Base-by-base conservation (phyloP, 1,139 yeast genomes). In the Sugiyamaella japonica region DNA sequence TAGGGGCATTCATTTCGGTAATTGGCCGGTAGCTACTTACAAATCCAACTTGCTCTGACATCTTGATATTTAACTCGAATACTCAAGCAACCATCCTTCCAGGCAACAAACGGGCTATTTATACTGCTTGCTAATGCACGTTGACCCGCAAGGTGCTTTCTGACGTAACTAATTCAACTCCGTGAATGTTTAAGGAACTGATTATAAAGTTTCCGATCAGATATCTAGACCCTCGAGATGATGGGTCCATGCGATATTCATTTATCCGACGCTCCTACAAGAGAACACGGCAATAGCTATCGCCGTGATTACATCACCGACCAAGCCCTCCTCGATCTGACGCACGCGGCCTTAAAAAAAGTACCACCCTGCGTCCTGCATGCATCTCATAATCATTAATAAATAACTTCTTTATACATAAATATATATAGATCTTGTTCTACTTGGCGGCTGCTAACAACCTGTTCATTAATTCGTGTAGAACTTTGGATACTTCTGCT, bases 31-130 rank as follows among this genome's bases (percentile, higher is more conserved):
- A 37, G 2, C 2, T 46, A 48, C 45, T 48, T 40, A 48, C 51
- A 25, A 48, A 48, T 12, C 51, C 51, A 2, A 48, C 31, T 40
- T 48, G 51, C 13, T 34, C 17, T 31, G 51, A 25, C 46, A 47
- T 47, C 23, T 17, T 39, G 42, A 39, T 6, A 7, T 12, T 34
- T 34, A n/a, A 39, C 16, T 16, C n/a, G 25, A 20, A 20, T 20
- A 20, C 25, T n/a, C 38, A 34, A 34, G 13, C 15, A 7, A 34
- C 15, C 13, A 34, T 34, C 5, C 5, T 34, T n/a, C 3, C 15
- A 34, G 7, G 13, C 13, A 34, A n/a, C 13, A 34, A 34, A n/a
- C 13, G 15, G 15, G 38, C 13, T 34, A 34, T 34, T n/a, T 34
- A 34, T 34, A 34, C 15, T 34, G 15, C 38, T 20, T 6, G 25